phyloP scores from a whole-genome alignment of 176 grass and related monocot species.

The Juncus effusus region DNA sequence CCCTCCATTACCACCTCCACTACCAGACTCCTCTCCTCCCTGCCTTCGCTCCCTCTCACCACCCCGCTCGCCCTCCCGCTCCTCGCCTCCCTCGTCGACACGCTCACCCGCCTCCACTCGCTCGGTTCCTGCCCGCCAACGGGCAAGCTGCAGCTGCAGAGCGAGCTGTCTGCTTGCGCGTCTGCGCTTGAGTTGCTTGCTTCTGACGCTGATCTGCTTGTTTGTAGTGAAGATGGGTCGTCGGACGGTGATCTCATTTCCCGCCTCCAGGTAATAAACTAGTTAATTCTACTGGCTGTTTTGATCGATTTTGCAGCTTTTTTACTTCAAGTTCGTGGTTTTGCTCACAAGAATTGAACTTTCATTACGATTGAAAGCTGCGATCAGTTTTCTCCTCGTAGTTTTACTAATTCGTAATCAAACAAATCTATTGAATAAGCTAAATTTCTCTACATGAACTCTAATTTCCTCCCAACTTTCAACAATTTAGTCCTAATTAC shows the following conservation, averaged over 20 bases:
- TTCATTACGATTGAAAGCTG: not conserved
- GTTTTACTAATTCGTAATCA: not conserved
- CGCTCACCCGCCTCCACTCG: conserved; percentile 38
- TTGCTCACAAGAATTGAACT: not conserved
- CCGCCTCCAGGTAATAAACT: conserved; percentile 32
- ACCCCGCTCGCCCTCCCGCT: conserved; percentile 19
- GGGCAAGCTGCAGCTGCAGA: conserved; percentile 59
- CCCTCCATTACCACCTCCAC: conserved; percentile 38
- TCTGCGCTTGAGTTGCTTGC: conserved; percentile 36
- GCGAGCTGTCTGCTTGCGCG: conserved; percentile 44
- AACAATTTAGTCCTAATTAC: not conserved
- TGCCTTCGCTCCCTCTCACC: conserved; percentile 39
- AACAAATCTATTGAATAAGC: not conserved
- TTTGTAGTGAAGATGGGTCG: not conserved
- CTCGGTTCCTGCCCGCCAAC: conserved; percentile 31
- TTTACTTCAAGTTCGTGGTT: not conserved
- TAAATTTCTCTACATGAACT: not conserved
- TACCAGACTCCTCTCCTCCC: conserved; percentile 30
- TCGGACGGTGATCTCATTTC: conserved; percentile 23
- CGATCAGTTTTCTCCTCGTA: not conserved
- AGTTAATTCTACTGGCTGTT: not conserved
- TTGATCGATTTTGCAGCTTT: conserved; percentile 12
- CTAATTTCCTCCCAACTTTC: conserved; percentile 13
- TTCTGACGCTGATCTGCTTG: conserved; percentile 44
- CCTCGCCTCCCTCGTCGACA: conserved; percentile 37